phyloP scores from a whole-genome alignment of 1,284 basidiomycete genomes.

The Ganoderma lucidum region DNA sequence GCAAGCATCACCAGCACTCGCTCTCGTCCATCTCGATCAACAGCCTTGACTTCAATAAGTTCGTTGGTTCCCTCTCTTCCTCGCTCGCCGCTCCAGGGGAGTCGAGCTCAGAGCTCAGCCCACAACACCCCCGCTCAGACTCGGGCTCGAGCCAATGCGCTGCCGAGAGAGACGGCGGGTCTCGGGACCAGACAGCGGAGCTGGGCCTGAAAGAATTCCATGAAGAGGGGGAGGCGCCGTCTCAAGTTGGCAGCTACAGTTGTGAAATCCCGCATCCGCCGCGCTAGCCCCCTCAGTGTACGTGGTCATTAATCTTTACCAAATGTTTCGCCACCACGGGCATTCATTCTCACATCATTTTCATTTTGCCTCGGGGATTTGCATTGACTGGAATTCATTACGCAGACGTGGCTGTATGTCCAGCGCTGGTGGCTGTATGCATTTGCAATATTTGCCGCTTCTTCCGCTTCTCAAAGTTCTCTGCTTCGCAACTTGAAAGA shows the following conservation, averaged over 20 bases:
- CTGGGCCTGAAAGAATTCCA: too few species aligned
- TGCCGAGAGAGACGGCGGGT: not conserved
- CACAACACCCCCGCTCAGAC: not conserved
- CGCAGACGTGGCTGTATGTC: not conserved
- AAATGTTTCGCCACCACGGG: not conserved
- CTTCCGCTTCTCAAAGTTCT: too few species aligned
- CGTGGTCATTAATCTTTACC: not conserved
- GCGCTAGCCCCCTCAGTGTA: not conserved
- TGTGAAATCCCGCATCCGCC: not conserved
- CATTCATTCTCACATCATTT: not conserved
- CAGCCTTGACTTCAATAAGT: slow-evolving; percentile 14
- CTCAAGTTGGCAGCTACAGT: not conserved
- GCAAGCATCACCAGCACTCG: slow-evolving; percentile 5
- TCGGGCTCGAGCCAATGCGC: not conserved
- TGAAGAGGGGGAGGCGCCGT: not conserved
- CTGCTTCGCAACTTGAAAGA: not conserved
- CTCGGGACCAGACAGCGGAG: not conserved
- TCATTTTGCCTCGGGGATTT: not conserved
- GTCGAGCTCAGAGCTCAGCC: not conserved
- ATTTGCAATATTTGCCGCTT: too few species aligned
- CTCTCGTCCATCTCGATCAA: slow-evolving; percentile 3
- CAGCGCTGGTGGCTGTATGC: not conserved
- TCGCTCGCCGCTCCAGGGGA: slow-evolving; percentile 11
- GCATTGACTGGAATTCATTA: not conserved
- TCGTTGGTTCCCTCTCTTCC: slow-evolving; percentile 7